Evolutionary conservation across 2,329 filamentous ascomycete genomes (phyloP).

Genomic region (Colletotrichum costaricense): DNA sequence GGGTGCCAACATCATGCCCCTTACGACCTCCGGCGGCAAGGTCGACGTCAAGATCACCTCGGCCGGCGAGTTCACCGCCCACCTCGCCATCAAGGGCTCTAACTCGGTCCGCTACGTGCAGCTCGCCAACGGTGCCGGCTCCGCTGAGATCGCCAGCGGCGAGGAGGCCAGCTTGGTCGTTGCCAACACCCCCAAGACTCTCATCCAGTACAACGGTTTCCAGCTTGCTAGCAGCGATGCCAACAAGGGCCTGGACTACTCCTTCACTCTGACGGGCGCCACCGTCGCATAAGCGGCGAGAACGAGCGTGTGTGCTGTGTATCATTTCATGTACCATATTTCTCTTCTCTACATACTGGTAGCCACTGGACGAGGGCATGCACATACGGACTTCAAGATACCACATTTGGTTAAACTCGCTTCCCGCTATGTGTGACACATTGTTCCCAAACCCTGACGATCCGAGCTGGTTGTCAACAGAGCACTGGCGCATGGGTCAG

Average conservation of each 20-base stretch:
- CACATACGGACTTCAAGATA: conserved; percentile 11
- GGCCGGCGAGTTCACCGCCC: conserved; percentile 51
- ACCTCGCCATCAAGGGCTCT: conserved; percentile 48
- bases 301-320: not conserved
- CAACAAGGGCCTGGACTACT: conserved; percentile 52
- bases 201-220: conserved; percentile 58
- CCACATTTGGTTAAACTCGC: not conserved
- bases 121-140: conserved; percentile 46
- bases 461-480: not conserved
- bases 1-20: conserved; percentile 61
- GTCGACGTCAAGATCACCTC: conserved; percentile 49
- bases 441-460: not conserved
- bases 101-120: conserved; percentile 51
- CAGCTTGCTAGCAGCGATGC: conserved; percentile 48
- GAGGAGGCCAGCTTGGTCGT: conserved; percentile 58
- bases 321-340: conserved; percentile 1
- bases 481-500: no score
- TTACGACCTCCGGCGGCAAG: conserved; percentile 48
- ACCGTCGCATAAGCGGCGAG: conserved; percentile 30
- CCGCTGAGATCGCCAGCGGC: conserved; percentile 46
- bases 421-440: not conserved
- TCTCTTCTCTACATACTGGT: conserved; percentile 12
- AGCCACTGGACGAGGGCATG: conserved; percentile 3
- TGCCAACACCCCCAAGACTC: conserved; percentile 57
- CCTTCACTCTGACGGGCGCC: conserved; percentile 47